phyloP scores from a whole-genome alignment of 257 asterid species.

The Linaria vulgaris region DNA sequence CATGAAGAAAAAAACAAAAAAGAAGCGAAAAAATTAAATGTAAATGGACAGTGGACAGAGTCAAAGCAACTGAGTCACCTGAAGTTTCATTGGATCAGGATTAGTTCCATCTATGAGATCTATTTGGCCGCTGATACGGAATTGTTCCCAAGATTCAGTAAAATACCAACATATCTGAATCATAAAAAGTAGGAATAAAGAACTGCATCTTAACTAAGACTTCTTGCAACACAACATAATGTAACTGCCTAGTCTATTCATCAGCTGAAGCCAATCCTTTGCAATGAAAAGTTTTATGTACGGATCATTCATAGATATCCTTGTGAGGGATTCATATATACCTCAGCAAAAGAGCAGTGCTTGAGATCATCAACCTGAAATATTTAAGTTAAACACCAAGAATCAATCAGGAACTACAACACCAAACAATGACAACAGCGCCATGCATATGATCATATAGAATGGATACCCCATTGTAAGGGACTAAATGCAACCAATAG shows the following conservation, averaged over 20 bases:
- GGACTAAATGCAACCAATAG: background rate
- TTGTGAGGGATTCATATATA: conserved; percentile 14
- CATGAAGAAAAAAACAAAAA: background rate
- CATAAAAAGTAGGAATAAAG: conserved; percentile 3
- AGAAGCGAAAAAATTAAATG: background rate
- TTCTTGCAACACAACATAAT: conserved; percentile 4
- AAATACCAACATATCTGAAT: conserved; percentile 91
- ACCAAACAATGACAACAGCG: background rate
- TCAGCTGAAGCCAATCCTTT: background rate
- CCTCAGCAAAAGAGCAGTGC: conserved; percentile 87
- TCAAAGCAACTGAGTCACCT: conserved; percentile 37
- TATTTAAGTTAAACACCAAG: conserved; percentile 7
- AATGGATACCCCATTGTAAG: too few species aligned
- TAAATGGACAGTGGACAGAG: background rate
- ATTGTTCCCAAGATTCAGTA: conserved; percentile 93
- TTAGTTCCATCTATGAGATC: conserved; percentile 66
- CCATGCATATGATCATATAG: background rate
- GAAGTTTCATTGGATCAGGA: conserved; percentile 59
- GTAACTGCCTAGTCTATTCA: background rate
- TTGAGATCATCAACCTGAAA: conserved; percentile 82
- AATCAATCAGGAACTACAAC: background rate
- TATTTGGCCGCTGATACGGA: conserved; percentile 68
- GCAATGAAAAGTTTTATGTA: background rate
- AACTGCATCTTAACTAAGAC: conserved; percentile 1
- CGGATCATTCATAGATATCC: background rate